Conservation (phyloP, 2,329 filamentous ascomycete species). For the Tetracladium maxilliforme region DNA sequence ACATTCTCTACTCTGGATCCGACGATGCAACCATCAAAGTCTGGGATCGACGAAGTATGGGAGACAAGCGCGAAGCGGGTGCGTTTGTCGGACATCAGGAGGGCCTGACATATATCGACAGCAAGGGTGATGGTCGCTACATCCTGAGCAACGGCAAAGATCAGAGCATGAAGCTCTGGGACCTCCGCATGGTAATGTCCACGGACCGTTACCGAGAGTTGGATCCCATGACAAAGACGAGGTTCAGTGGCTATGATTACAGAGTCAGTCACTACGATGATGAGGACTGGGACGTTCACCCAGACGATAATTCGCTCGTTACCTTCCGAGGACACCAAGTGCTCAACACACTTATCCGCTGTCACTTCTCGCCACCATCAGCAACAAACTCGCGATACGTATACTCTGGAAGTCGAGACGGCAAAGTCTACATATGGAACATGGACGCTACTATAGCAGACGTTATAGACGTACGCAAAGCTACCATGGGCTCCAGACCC, state of each 20-base stretch:
- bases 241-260: slow-evolving; percentile 63
- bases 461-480: slow-evolving; percentile 61
- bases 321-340: slow-evolving; percentile 88
- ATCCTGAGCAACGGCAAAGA: slow-evolving; percentile 92
- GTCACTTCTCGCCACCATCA: slow-evolving; percentile 80
- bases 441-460: slow-evolving; percentile 74
- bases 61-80: slow-evolving; percentile 58
- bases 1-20: slow-evolving; percentile 90
- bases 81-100: slow-evolving; percentile 54
- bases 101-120: slow-evolving; percentile 54
- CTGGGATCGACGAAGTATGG: slow-evolving; percentile 90
- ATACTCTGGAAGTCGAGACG: slow-evolving; percentile 81
- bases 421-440: slow-evolving; percentile 85
- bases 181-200: slow-evolving; percentile 76
- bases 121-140: slow-evolving; percentile 61
- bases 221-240: slow-evolving; percentile 31
- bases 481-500: slow-evolving; percentile 49
- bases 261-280: slow-evolving; percentile 53
- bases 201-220: slow-evolving; percentile 45
- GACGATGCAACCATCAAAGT: slow-evolving; percentile 92
- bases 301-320: slow-evolving; percentile 79
- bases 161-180: slow-evolving; percentile 96
- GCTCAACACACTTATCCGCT: slow-evolving; percentile 79
- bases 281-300: slow-evolving; percentile 55
- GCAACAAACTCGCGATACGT: slow-evolving; percentile 86